Conservation (phyloP, 1,139 yeast species). For the Zygosaccharomyces sapae region DNA sequence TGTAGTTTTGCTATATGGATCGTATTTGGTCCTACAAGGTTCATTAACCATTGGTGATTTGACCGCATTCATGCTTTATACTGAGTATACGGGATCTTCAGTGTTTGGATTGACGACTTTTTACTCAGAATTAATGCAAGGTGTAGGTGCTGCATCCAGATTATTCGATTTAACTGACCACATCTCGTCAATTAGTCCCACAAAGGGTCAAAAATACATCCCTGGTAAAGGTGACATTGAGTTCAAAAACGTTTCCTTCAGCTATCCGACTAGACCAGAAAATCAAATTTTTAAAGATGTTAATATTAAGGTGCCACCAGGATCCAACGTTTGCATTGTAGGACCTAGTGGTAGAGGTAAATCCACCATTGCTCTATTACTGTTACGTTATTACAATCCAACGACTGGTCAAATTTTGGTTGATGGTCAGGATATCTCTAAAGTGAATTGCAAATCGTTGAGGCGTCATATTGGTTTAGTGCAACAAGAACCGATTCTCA, state of each 20-base stretch:
- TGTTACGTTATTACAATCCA: slow-evolving; percentile 81
- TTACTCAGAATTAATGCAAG: slow-evolving; percentile 92
- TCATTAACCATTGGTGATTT: slow-evolving; percentile 79
- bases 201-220: slow-evolving; percentile 48
- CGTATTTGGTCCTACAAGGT: slow-evolving; percentile 68
- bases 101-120: slow-evolving; percentile 86
- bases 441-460: slow-evolving; percentile 67
- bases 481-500: slow-evolving; percentile 89
- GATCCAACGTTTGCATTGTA: slow-evolving; percentile 87
- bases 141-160: slow-evolving; percentile 93
- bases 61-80: slow-evolving; percentile 89
- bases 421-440: slow-evolving; percentile 65
- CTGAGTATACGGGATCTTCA: slow-evolving; percentile 87
- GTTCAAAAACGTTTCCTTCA: slow-evolving; percentile 64
- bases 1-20: slow-evolving; percentile 74
- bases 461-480: slow-evolving; percentile 80
- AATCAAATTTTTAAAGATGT: slow-evolving; percentile 62
- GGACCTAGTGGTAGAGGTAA: slow-evolving; percentile 98
- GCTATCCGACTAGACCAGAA: slow-evolving; percentile 84
- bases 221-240: slow-evolving; percentile 43
- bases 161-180: slow-evolving; percentile 82
- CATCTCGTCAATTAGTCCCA: slow-evolving; percentile 62
- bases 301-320: slow-evolving; percentile 65
- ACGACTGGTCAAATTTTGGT: slow-evolving; percentile 57
- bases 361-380: slow-evolving; percentile 77